A percentile compares a stretch with the other conserved stretches of the same genome.
Conservation (phyloP, 352 stramenopile species). For the Globisporangium paroecandrum region DNA sequence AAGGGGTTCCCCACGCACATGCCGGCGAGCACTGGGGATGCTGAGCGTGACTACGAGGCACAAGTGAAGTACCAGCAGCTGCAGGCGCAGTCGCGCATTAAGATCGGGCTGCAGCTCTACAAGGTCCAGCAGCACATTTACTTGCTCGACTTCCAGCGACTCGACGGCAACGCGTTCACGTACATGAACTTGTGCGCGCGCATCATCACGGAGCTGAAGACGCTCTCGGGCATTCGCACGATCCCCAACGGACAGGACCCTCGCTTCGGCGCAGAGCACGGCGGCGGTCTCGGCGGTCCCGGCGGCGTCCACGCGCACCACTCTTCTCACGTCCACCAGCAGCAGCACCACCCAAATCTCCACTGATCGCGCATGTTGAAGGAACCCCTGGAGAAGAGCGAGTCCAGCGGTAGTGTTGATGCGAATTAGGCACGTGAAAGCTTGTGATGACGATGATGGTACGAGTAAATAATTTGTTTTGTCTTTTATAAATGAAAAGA, state of each 20-base stretch:
- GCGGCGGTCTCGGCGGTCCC: slow-evolving; percentile 31
- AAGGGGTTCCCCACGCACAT: slow-evolving; percentile 22
- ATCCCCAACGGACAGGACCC: slow-evolving; percentile 45
- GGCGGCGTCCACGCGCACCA: slow-evolving; percentile 27
- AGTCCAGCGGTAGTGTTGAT: neutral
- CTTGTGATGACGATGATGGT: slow-evolving; percentile 4
- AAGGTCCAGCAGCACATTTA: slow-evolving; percentile 99
- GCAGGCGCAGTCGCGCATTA: slow-evolving; percentile 67
- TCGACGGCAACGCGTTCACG: slow-evolving; percentile 96
- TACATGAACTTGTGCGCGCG: slow-evolving; percentile 99
- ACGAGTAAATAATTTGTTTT: slow-evolving; percentile 9
- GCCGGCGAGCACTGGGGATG: slow-evolving; percentile 9
- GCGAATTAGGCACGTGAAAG: neutral
- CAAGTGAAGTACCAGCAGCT: slow-evolving; percentile 31
- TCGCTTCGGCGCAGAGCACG: slow-evolving; percentile 44
- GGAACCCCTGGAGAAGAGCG: neutral
- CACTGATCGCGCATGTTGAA: slow-evolving; percentile 10
- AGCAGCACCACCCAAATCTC: slow-evolving; percentile 29
- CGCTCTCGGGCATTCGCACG: slow-evolving; percentile 78
- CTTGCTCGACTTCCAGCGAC: slow-evolving; percentile 97
- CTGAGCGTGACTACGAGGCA: slow-evolving; percentile 24
- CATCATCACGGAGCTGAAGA: slow-evolving; percentile 99
- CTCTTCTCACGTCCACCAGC: slow-evolving; percentile 51
- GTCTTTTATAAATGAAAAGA: slow-evolving; percentile 1
- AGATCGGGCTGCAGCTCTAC: slow-evolving; percentile 96